These are phyloP conservation scores for Starmerella apis DNA, from an alignment of 805 yeast genomes.

Conservation along the genomic window DNA sequence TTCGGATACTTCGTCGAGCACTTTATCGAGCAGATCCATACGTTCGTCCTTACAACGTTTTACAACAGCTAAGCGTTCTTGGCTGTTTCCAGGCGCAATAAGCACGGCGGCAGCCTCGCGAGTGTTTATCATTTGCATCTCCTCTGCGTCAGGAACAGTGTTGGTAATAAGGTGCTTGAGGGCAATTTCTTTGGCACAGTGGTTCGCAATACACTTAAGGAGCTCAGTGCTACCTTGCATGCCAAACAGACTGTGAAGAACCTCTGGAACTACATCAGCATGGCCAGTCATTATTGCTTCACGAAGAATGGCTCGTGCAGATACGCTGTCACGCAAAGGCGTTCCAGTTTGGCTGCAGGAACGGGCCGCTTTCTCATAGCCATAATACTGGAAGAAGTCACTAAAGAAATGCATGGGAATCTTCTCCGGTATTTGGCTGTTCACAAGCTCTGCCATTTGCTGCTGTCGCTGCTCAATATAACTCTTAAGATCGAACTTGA, in stretches of 20 bases:
- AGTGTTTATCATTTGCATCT: neutral
- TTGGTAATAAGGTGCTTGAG: neutral
- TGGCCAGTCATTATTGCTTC: neutral
- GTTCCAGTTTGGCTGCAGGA: neutral
- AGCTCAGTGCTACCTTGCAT: neutral
- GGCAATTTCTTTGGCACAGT: neutral
- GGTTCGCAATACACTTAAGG: neutral
- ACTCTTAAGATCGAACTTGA: neutral
- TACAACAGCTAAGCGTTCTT: neutral
- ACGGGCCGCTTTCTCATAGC: neutral
- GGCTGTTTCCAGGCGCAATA: neutral
- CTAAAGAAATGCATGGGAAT: neutral
- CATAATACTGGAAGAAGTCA: slow-evolving; percentile 1
- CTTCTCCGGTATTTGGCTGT: neutral
- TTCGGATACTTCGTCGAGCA: neutral
- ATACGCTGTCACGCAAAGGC: neutral
- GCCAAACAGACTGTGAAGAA: neutral
- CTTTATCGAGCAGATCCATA: neutral
- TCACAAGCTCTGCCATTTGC: neutral
- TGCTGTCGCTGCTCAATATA: neutral
- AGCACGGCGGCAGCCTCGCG: neutral
- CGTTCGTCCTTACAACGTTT: neutral
- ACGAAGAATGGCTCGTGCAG: neutral
- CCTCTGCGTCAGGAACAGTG: neutral
- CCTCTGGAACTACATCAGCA: neutral